Conservation (phyloP, 2,329 filamentous ascomycete genomes). For the Pestalotiopsis fici region DNA sequence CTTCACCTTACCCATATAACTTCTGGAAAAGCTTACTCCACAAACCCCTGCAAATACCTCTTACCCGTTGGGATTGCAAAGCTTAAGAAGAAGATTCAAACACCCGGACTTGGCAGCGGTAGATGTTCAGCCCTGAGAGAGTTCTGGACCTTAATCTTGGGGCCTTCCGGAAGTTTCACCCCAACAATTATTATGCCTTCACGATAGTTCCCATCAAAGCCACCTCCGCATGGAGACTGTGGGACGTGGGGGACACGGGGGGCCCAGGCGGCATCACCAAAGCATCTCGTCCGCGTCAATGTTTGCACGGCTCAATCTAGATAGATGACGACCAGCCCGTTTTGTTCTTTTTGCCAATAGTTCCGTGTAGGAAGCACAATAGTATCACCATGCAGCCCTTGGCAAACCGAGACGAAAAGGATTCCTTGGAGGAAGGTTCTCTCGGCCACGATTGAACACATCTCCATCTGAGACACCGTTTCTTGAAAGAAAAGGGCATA, state of each 20-base stretch:
- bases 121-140: not conserved
- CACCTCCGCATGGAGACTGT: not conserved
- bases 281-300: not conserved
- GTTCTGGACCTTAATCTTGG: not conserved
- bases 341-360: not conserved
- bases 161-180: not conserved
- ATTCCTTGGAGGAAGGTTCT: too few species aligned
- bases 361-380: not conserved
- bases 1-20: not conserved
- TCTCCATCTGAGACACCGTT: not conserved
- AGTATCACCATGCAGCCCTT: not conserved
- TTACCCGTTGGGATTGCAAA: not conserved
- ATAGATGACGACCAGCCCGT: not conserved
- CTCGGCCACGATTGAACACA: not conserved
- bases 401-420: not conserved
- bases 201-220: not conserved
- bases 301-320: not conserved
- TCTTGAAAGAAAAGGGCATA: not conserved
- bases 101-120: not conserved
- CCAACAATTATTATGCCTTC: not conserved
- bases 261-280: not conserved
- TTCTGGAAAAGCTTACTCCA: not conserved
- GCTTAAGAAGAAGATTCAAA: not conserved
- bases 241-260: not conserved
- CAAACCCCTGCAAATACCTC: not conserved